A percentile compares a stretch with the other conserved stretches of the same genome.
Evolutionary conservation across 2,329 filamentous ascomycete genomes (phyloP).

Genomic region (Colletotrichum cordylinicola): DNA sequence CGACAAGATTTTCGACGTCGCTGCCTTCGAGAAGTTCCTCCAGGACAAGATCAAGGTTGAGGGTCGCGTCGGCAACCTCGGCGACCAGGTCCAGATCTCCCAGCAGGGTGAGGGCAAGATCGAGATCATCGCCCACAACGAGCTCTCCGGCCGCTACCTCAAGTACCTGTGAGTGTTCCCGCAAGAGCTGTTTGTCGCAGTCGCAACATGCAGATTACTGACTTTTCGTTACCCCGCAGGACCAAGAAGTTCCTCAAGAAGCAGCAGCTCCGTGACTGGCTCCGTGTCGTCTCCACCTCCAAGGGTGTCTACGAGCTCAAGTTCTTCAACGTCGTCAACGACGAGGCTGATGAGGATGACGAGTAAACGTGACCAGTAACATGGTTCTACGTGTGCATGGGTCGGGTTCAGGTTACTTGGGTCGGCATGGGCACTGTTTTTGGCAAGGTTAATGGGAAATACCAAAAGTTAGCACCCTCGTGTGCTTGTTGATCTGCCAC

Average conservation of each 20-base stretch:
- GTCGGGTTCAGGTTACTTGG: conserved; percentile 21
- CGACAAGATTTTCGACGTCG: conserved; percentile 99
- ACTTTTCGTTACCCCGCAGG: conserved; percentile 49
- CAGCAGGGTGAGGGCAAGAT: conserved; percentile 97
- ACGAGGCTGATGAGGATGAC: conserved; percentile 97
- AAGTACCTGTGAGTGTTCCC: conserved; percentile 88
- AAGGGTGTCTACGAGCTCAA: conserved; percentile 99
- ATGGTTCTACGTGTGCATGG: conserved; percentile 9
- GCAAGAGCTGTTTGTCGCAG: neutral
- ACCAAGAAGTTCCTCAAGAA: conserved; percentile 99
- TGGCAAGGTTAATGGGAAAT: conserved; percentile 21
- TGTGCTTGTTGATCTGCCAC: conserved; percentile 26
- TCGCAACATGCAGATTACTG: neutral
- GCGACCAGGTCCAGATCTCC: conserved; percentile 88
- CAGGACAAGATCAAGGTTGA: conserved; percentile 99
- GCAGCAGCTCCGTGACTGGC: conserved; percentile 99
- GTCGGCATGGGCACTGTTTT: conserved; percentile 18
- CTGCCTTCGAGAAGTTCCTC: conserved; percentile 99
- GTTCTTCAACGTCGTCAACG: conserved; percentile 99
- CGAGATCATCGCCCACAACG: conserved; percentile 95
- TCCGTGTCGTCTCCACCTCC: conserved; percentile 96
- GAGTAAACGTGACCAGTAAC: conserved; percentile 67
- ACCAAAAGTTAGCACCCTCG: conserved; percentile 23
- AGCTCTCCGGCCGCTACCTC: conserved; percentile 98
- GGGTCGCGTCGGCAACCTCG: conserved; percentile 96